Base-by-base conservation (phyloP, 1,284 basidiomycete species). In the Ceratobasidium sp. region DNA sequence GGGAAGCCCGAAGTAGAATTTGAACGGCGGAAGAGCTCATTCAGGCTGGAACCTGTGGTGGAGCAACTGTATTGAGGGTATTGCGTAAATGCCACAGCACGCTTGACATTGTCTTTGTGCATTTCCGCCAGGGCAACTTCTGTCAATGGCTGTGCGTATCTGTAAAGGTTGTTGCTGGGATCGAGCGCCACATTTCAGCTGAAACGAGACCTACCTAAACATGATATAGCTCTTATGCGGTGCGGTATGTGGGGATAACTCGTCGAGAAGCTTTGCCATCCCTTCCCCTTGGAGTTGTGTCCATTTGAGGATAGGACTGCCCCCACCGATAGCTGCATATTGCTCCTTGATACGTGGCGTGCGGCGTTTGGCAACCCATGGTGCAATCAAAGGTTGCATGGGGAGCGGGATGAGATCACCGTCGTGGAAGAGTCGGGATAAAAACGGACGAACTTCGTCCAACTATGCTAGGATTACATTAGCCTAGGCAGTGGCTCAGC, bases 61-160 rank as follows among this genome's bases (percentile, higher is more conserved):
- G 93, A 96, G 84, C 98, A 99, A 80, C 93, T 95, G 84, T 99
- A 99, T 83, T 99, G 98, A 0, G 98, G 98, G 81, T 99, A 99
- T 84, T 99, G 98, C 1, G 95, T 95, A 84, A 99, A 99, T 24
- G 96, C 98, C 29, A 99, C 87, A 0, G 97, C 98, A 74, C 96
- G 87, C 80, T 88, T 92, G 43, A 99, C 95, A 24, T 96, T 95
- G 81, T 99, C 98, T 66, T 85, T 87, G 82, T 89, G 91, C 92
- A 99, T 93, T 82, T 95, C 90, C 74, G 86, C 88, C 24, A 95
- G 87, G 29, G 93, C 91, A 79, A 91, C 90, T 79, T 93, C 90
- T 41, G 96, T 98, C 75, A 98, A 84, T 0, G 97, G 98, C 54
- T 88, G 86, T 24, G 94, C 96, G 82, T 99, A 85, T 29, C 82